Percentiles rank a stretch among this genome's conserved stretches.
phyloP scores from a whole-genome alignment of 1,139 yeast genomes.

The Diutina ranongensis region DNA sequence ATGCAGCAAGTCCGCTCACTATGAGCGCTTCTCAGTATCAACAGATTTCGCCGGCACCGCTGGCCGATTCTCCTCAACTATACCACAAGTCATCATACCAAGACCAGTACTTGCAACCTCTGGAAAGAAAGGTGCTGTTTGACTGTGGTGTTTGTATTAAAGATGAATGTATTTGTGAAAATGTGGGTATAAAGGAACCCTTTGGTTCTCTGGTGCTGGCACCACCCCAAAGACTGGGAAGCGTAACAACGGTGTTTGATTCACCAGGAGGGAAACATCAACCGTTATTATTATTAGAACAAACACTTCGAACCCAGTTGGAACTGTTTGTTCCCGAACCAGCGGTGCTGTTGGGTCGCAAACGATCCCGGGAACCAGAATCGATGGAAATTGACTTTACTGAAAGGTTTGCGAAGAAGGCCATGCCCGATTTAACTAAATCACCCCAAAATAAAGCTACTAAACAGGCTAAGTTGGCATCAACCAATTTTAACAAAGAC shows the following conservation, averaged over 20 bases:
- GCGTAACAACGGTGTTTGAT: too few relatives aligned
- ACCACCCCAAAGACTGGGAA: too few relatives aligned
- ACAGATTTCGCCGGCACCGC: slow-evolving; percentile 46
- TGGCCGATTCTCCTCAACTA: slow-evolving; percentile 34
- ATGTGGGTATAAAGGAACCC: slow-evolving; percentile 39
- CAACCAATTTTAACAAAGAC: slow-evolving; percentile 20
- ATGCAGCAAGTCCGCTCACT: background rate
- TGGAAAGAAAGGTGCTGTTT: slow-evolving; percentile 4
- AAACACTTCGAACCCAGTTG: slow-evolving; percentile 14
- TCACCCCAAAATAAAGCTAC: slow-evolving; percentile 12
- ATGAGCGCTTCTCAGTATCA: slow-evolving; percentile 12
- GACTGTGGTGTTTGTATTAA: slow-evolving; percentile 60
- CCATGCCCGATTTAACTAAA: slow-evolving; percentile 30
- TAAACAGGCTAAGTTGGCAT: background rate
- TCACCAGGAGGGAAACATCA: slow-evolving; percentile 7
- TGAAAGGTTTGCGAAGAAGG: slow-evolving; percentile 27
- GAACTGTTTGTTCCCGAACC: slow-evolving; percentile 42
- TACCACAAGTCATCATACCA: slow-evolving; percentile 6
- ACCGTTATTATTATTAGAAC: slow-evolving; percentile 15
- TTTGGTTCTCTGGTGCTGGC: background rate
- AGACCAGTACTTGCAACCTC: slow-evolving; percentile 4
- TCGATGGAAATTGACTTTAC: slow-evolving; percentile 44
- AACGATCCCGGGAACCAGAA: slow-evolving; percentile 11
- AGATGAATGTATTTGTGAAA: slow-evolving; percentile 61
- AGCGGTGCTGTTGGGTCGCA: slow-evolving; percentile 44